Evolutionary conservation across 1,139 yeast genomes (phyloP).

Genomic region (Candida mesenterica): DNA sequence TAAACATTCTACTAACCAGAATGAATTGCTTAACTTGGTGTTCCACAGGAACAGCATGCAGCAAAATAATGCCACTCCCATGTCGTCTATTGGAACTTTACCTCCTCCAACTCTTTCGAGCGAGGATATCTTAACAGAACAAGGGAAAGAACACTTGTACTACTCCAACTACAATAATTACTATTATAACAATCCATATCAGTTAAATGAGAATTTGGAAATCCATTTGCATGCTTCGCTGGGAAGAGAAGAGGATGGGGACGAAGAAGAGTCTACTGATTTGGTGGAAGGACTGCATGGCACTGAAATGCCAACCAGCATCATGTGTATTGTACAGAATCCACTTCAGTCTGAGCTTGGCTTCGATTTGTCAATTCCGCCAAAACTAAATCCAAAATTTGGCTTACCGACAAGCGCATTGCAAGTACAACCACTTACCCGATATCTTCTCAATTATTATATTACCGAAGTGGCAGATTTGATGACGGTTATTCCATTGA

Average conservation of each 20-base stretch:
- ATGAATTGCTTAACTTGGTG: constrained; percentile 49
- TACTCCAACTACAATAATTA: constrained; percentile 44
- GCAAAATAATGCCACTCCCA: constrained; percentile 6
- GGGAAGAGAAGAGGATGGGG: constrained; percentile 21
- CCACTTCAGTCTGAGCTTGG: constrained; percentile 46
- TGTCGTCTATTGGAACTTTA: constrained; percentile 6
- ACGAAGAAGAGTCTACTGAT: constrained; percentile 22
- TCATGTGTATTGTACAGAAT: constrained; percentile 49
- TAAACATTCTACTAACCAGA: constrained; percentile 18
- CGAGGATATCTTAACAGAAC: constrained; percentile 27
- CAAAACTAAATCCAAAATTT: constrained; percentile 22
- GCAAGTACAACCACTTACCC: constrained; percentile 61
- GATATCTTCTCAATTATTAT: constrained; percentile 72
- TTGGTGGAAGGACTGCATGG: constrained; percentile 34
- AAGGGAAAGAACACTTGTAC: constrained; percentile 36
- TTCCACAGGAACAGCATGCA: constrained; percentile 42
- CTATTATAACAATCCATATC: constrained; percentile 44
- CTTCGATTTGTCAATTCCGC: constrained; percentile 34
- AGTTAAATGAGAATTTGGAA: constrained; percentile 41
- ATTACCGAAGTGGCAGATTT: constrained; percentile 78
- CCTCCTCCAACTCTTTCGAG: constrained; percentile 3
- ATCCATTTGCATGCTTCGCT: constrained; percentile 44
- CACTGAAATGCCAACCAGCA: constrained; percentile 42
- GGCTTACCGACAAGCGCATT: constrained; percentile 62
- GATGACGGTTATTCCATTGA: constrained; percentile 83